These are phyloP conservation scores for Apiospora marii DNA, from an alignment of 2,329 filamentous ascomycete genomes.

Conservation along the genomic window DNA sequence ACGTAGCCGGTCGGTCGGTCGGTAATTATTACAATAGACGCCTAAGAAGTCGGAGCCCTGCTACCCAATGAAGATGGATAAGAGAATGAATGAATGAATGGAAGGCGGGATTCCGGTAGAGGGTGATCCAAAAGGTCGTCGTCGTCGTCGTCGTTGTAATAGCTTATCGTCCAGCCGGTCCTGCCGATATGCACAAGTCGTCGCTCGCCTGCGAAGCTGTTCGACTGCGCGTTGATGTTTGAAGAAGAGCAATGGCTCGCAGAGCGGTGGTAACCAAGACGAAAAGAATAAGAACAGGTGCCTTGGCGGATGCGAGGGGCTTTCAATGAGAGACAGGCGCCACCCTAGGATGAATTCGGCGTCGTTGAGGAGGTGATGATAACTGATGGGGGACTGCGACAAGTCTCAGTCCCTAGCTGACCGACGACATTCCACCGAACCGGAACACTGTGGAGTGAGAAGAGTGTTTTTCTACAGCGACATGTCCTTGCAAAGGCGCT, in stretches of 20 bases:
- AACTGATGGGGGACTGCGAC: neutral
- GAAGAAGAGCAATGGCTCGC: slow-evolving; percentile 31
- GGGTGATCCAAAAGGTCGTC: slow-evolving; percentile 20
- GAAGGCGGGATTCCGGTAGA: slow-evolving; percentile 12
- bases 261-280: slow-evolving; percentile 27
- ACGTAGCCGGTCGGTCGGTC: slow-evolving; percentile 26
- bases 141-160: slow-evolving; percentile 35
- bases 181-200: slow-evolving; percentile 54
- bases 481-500: slow-evolving; percentile 23
- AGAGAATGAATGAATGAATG: slow-evolving; percentile 25
- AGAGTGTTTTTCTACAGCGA: neutral
- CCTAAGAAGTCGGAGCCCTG: slow-evolving; percentile 24
- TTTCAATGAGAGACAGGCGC: slow-evolving; percentile 34
- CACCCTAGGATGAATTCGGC: slow-evolving; percentile 10
- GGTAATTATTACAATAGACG: slow-evolving; percentile 11
- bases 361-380: slow-evolving; percentile 8
- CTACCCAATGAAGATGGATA: slow-evolving; percentile 25
- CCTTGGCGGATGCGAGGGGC: slow-evolving; percentile 21
- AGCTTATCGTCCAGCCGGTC: slow-evolving; percentile 39
- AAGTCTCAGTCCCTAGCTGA: slow-evolving; percentile 22
- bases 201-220: slow-evolving; percentile 58
- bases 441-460: slow-evolving; percentile 10
- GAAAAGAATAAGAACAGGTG: slow-evolving; percentile 20
- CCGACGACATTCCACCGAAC: slow-evolving; percentile 23
- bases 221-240: slow-evolving; percentile 46